Conservation (phyloP, 768 basidiomycete species). For the Lactarius pseudohatsudake region DNA sequence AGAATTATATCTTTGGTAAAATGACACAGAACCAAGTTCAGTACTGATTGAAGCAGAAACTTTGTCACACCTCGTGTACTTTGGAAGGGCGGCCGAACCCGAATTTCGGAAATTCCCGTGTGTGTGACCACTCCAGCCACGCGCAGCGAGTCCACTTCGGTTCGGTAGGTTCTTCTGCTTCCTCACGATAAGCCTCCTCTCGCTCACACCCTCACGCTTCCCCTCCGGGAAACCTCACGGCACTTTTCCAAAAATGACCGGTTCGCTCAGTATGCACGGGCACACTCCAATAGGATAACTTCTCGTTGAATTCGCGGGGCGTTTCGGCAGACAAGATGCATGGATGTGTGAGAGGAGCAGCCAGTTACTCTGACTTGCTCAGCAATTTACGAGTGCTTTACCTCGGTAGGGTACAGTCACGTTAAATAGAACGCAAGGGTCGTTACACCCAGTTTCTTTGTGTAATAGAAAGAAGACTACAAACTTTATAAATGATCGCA, state of each 20-base stretch:
- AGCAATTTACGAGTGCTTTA: not conserved
- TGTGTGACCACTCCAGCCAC: too few relatives aligned
- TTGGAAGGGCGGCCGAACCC: too few relatives aligned
- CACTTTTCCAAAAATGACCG: too few relatives aligned
- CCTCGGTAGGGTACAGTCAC: not conserved
- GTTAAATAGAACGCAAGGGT: not conserved
- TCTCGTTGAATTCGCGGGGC: too few relatives aligned
- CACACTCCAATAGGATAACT: not conserved
- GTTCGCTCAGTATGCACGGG: not conserved
- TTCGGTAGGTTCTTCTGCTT: too few relatives aligned
- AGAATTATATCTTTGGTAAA: not conserved
- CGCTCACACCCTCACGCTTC: too few relatives aligned
- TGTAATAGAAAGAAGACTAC: not conserved
- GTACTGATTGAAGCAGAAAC: not conserved
- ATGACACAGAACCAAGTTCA: not conserved
- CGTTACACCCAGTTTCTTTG: not conserved
- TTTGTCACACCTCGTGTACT: too few relatives aligned
- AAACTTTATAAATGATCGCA: too few relatives aligned
- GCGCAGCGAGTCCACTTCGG: too few relatives aligned
- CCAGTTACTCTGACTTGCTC: not conserved
- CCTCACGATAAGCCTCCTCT: too few relatives aligned
- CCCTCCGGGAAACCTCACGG: too few relatives aligned
- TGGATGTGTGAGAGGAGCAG: not conserved
- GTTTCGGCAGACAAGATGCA: not conserved
- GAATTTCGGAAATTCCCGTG: too few relatives aligned